A percentile compares a stretch with the other conserved stretches of the same genome.
Conservation (phyloP, 345 rosid genomes). For the Conringia planisiliqua region DNA sequence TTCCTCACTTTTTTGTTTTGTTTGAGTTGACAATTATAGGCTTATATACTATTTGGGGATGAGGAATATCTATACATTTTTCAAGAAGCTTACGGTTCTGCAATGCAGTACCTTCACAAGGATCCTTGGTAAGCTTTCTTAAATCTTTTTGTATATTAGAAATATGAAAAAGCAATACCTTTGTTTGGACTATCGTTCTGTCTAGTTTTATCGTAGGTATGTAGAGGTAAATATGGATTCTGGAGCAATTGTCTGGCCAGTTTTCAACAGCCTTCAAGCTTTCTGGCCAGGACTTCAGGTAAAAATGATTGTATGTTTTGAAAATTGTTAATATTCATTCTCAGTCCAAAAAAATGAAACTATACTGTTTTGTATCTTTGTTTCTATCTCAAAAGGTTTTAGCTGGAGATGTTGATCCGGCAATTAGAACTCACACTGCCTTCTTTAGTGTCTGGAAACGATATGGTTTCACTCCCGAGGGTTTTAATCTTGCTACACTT, state of each 20-base stretch:
- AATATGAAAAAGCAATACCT: slow-evolving; percentile 29
- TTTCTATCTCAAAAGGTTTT: slow-evolving; percentile 59
- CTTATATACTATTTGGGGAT: slow-evolving; percentile 89
- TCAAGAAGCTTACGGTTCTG: slow-evolving; percentile 93
- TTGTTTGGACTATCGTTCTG: slow-evolving; percentile 25
- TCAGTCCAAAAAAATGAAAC: neutral
- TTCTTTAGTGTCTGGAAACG: slow-evolving; percentile 94
- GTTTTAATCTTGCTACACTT: slow-evolving; percentile 88
- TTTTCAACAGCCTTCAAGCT: slow-evolving; percentile 97
- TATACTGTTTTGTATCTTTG: neutral
- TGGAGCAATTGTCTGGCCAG: slow-evolving; percentile 91
- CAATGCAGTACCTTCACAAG: slow-evolving; percentile 80
- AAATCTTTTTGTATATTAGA: slow-evolving; percentile 18
- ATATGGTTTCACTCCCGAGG: slow-evolving; percentile 96
- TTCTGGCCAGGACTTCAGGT: slow-evolving; percentile 99
- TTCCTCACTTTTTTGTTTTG: neutral
- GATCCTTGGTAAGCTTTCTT: slow-evolving; percentile 87
- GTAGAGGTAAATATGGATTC: slow-evolving; percentile 99
- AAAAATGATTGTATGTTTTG: neutral
- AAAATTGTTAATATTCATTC: neutral
- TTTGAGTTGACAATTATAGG: slow-evolving; percentile 50
- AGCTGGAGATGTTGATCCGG: slow-evolving; percentile 95
- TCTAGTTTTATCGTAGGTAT: slow-evolving; percentile 54
- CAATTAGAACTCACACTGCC: slow-evolving; percentile 94
- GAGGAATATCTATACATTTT: slow-evolving; percentile 90